Evolutionary conservation across 257 asterid genomes (phyloP).

Genomic region (Sherardia arvensis): DNA sequence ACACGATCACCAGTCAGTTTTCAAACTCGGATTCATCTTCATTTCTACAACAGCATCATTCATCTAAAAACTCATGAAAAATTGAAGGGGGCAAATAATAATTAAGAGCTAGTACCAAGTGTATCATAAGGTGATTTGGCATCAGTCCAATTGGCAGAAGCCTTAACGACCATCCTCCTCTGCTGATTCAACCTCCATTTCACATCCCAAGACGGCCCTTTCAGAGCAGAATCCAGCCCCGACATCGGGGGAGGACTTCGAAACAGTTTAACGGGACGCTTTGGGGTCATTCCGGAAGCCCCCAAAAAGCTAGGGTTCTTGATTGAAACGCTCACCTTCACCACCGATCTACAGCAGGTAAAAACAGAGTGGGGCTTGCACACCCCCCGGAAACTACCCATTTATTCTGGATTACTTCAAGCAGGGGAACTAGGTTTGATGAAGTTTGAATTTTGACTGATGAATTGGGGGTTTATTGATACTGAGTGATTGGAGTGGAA

Average conservation of each 20-base stretch:
- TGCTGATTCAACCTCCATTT: constrained; percentile 49
- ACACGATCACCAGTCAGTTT: constrained; percentile 3
- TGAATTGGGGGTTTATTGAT: constrained; percentile 4
- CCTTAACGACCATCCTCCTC: constrained; percentile 64
- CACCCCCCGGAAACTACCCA: constrained; percentile 64
- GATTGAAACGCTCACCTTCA: constrained; percentile 38
- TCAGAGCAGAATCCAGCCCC: constrained; percentile 25
- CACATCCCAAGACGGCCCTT: constrained; percentile 13
- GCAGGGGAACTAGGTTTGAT: constrained; percentile 1
- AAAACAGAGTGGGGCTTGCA: constrained; percentile 61
- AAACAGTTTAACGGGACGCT: constrained; percentile 25
- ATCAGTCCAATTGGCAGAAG: constrained; percentile 73
- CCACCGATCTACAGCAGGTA: constrained; percentile 51
- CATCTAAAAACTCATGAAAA: not conserved
- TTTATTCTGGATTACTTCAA: constrained; percentile 13
- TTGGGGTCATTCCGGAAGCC: constrained; percentile 5
- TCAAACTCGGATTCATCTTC: not conserved
- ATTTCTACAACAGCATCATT: not conserved
- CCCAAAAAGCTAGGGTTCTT: constrained; percentile 21
- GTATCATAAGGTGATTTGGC: constrained; percentile 82
- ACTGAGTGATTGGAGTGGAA: not conserved
- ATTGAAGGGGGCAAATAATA: not conserved
- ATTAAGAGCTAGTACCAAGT: constrained; percentile 35
- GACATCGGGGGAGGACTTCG: constrained; percentile 7
- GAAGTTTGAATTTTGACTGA: constrained; percentile 1